Evolutionary conservation across 495 filamentous ascomycete genomes (phyloP), one percentile per base, ranked within the genome.

Genomic region (Letharia lupina): DNA sequence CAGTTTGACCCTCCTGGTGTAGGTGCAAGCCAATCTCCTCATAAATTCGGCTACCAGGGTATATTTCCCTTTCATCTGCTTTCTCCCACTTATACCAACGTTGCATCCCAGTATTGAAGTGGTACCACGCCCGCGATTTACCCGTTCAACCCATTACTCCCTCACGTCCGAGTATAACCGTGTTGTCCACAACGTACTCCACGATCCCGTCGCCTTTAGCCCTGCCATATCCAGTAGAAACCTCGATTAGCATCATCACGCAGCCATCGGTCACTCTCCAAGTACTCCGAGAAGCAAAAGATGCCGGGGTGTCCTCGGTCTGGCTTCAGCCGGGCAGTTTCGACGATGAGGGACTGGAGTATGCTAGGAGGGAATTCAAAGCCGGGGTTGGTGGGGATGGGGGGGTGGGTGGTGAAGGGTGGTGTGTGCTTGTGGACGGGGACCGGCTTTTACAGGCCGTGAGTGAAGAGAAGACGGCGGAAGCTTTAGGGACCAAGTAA

Each of bases 321-420:
- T 98, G 92, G 89, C 75, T 98, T 65, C 94, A 98, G 76, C 94
- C 94, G 0, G 93, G 93, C 2, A 91, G 84, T 12, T 97, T 89
- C 70, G 85, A 96, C 73, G 82, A 87, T 37, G 81, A 84, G 50
- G 88, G 89, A 54, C 70, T 96, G 67, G 78, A 79, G 11, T 94
- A 81, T 75, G 91, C 91, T 31, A 76, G 73, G 65, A 77, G 73
- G 69, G 81, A 82, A 71, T 91, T 93, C 73, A 77, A 83, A 68
- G 86, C 86, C 35, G 88, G 86, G 35, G 81, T 96, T 69, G 91
- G 88, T 7, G 84, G 83, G 28, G 83, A 86, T 9, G 89, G 85
- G 5, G 89, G 89, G 12, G 66, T 67, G 40, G 89, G 83, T 33
- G 76, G 80, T 47, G 90, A 95, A 76, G 93, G 92, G 5, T 95